A percentile compares a stretch with the other conserved stretches of the same genome.
Evolutionary conservation across 305 asterid genomes (phyloP).

Genomic region (Fraxinus albicans): DNA sequence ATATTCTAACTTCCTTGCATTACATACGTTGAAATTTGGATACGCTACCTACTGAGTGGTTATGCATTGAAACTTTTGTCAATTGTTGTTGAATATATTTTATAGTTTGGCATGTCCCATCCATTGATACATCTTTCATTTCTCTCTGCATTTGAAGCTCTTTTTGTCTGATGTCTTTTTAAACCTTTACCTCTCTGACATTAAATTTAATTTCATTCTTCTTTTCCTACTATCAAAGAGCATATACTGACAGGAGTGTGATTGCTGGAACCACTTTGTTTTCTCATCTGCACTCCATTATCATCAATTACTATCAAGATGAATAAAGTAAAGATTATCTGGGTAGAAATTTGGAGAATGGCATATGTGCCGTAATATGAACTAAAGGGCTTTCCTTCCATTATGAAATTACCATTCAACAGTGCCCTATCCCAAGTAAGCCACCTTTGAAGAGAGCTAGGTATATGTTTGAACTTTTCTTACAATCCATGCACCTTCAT

Average conservation of each 20-base stretch:
- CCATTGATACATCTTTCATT: background rate
- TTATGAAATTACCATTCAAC: background rate
- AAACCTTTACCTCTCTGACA: background rate
- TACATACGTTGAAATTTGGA: background rate
- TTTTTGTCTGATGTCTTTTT: background rate
- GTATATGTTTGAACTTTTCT: background rate
- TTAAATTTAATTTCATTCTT: background rate
- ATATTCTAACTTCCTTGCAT: background rate
- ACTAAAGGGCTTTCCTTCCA: background rate
- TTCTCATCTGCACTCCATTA: background rate
- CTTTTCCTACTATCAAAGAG: background rate
- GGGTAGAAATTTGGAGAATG: background rate
- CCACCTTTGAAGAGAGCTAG: background rate
- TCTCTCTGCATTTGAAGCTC: background rate
- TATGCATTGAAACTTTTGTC: background rate
- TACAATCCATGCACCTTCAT: background rate
- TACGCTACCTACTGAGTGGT: background rate
- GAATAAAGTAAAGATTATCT: background rate
- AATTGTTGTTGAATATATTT: background rate
- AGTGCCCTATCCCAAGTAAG: background rate
- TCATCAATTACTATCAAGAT: background rate
- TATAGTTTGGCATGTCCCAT: background rate
- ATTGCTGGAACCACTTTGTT: slow-evolving; percentile 2
- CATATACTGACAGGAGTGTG: background rate
- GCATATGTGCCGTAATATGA: background rate